Conservation (phyloP, 129 eudicot species). For the Daucus carota region DNA sequence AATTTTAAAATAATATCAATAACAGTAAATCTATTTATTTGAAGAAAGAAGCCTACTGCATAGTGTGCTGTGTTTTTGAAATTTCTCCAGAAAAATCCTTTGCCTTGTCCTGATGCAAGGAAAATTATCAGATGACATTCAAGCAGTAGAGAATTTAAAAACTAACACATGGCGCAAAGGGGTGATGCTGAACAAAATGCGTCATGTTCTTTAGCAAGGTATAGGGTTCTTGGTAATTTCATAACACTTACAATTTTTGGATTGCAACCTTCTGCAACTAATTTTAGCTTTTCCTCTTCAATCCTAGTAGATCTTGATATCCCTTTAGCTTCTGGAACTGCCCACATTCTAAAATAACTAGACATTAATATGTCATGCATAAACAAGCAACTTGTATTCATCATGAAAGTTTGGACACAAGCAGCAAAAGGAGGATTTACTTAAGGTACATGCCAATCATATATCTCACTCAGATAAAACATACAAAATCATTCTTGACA, state of each 20-base stretch:
- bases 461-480: not conserved
- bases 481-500: not conserved
- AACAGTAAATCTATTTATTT: not conserved
- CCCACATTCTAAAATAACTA: conserved; percentile 53
- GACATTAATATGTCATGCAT: conserved; percentile 1
- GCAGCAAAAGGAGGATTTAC: not conserved
- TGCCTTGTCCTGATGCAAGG: conserved; percentile 29
- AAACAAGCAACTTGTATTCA: not conserved
- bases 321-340: conserved; percentile 68
- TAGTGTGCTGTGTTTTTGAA: conserved; percentile 55
- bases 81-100: conserved; percentile 43
- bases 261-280: conserved; percentile 58
- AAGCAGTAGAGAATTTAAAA: not conserved
- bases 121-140: not conserved
- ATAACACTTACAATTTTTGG: conserved; percentile 44
- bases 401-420: not conserved
- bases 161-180: not conserved
- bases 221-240: not conserved
- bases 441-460: not conserved
- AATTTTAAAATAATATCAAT: not conserved
- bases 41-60: conserved; percentile 45
- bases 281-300: conserved; percentile 48
- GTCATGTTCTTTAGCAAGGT: not conserved
- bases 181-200: not conserved
- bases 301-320: conserved; percentile 33